Base-by-base conservation (phyloP, 495 filamentous ascomycete genomes). In the Penicillium canescens region DNA sequence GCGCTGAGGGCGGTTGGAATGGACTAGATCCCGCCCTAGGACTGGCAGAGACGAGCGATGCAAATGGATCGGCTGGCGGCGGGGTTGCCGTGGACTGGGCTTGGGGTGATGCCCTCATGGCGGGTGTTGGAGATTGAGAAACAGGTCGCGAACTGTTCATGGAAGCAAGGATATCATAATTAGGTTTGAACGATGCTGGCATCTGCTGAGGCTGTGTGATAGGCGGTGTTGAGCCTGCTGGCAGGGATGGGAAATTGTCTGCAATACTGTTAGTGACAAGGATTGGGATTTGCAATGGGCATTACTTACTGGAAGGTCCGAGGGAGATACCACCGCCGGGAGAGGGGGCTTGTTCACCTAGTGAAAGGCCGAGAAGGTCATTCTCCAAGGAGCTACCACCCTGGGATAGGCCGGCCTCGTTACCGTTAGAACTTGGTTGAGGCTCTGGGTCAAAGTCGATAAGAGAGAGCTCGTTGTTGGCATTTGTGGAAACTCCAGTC, bases 311-410 rank as follows among this genome's bases (percentile, higher is more conserved):
- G 20, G 63, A 58, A 66, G 88, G 86, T 18, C 92, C 92, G 28
- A 98, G 81, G 7, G 91, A 87, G 56, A 98, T 97, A 16, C 89
- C 87, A 40, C 93, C 92, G 10, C 82, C 81, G 56, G 88, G 84
- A 9, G 86, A 85, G 55, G 82, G 92, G 23, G 61, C 70, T 42
- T 76, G 72, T 42, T 86, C 83, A 49, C 82, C 78, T 52, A 91
- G 78, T 14, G 84, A 88, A 10, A 91, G 68, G 7, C 87, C 88
- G 21, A 91, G 73, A 28, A 91, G 65, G 62, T 91, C 87, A 62
- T 89, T 84, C 55, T 84, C 75, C 49, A 85, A 61, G 3, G 82
- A 74, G 54, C 61, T 74, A 20, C 65, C 59, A 42, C 65, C 68
- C 37, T 64, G 59, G 7, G 74, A 66, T 47, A 67, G 67, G 16